Conservation (phyloP, 129 eudicot genomes). For the Cynara cardunculus region DNA sequence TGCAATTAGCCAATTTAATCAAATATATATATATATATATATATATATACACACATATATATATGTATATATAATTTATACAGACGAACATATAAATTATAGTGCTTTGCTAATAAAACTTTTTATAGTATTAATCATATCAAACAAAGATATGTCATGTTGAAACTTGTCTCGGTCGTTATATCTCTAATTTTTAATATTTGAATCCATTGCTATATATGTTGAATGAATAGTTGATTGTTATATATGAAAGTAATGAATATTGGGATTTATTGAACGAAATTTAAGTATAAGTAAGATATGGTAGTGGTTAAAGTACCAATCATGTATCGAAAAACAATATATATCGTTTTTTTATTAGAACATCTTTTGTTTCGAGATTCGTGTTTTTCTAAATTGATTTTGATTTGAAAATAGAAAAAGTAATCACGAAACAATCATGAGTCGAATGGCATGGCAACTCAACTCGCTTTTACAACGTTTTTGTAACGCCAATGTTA, state of each 20-base stretch:
- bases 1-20: constrained; percentile 11
- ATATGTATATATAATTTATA: too few species aligned
- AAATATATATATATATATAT: background rate
- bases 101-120: background rate
- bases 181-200: too few species aligned
- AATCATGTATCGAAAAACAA: background rate
- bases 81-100: background rate
- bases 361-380: background rate
- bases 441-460: constrained; percentile 7
- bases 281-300: background rate
- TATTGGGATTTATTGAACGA: background rate
- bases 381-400: background rate
- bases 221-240: too few species aligned
- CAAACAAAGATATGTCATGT: background rate
- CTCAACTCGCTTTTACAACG: background rate
- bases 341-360: background rate
- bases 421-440: background rate
- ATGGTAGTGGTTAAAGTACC: background rate
- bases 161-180: background rate
- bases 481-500: background rate
- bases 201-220: too few species aligned
- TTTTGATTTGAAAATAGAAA: background rate
- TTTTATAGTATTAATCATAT: background rate
- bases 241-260: too few species aligned
- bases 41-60: too few species aligned